phyloP scores from a whole-genome alignment of 2,329 filamentous ascomycete species.

The Ophiocordyceps camponoti-leonardi region DNA sequence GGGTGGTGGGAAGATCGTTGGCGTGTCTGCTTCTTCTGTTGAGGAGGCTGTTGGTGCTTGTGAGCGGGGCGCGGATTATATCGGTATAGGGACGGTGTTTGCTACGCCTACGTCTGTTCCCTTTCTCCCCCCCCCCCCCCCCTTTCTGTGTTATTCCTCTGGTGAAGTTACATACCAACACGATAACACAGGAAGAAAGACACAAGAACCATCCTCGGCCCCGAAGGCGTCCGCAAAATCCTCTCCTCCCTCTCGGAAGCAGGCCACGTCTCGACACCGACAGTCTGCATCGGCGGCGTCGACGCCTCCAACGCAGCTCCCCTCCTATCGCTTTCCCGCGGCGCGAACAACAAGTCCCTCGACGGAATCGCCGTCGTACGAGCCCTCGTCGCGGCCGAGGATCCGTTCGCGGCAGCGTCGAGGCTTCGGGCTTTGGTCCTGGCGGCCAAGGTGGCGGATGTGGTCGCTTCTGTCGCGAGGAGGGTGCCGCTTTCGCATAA shows the following conservation, averaged over 20 bases:
- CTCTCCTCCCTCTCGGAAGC: slow-evolving; percentile 33
- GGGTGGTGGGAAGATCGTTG: slow-evolving; percentile 65
- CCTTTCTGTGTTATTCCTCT: no score
- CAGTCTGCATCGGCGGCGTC: slow-evolving; percentile 82
- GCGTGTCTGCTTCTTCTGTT: slow-evolving; percentile 63
- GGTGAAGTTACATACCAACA: no score
- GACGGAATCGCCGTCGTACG: slow-evolving; percentile 81
- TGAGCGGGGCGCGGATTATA: slow-evolving; percentile 65
- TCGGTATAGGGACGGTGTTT: slow-evolving; percentile 82
- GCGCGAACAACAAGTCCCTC: slow-evolving; percentile 43
- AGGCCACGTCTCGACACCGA: slow-evolving; percentile 28
- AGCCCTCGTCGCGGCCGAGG: slow-evolving; percentile 59
- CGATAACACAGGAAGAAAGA: slow-evolving; percentile 68
- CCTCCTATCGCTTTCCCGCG: slow-evolving; percentile 49
- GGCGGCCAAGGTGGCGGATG: slow-evolving; percentile 29
- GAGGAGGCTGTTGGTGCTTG: slow-evolving; percentile 60
- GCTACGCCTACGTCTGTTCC: slow-evolving; percentile 56
- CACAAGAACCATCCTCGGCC: slow-evolving; percentile 49
- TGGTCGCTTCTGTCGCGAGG: slow-evolving; percentile 43
- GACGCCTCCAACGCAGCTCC: slow-evolving; percentile 59
- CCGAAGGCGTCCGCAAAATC: slow-evolving; percentile 34
- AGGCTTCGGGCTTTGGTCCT: slow-evolving; percentile 29
- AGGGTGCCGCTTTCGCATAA: slow-evolving; percentile 71
- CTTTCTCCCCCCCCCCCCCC: background rate
- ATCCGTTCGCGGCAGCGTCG: slow-evolving; percentile 46